Base-by-base conservation (phyloP, 2,329 filamentous ascomycete genomes). In the Neonectria ditissima region DNA sequence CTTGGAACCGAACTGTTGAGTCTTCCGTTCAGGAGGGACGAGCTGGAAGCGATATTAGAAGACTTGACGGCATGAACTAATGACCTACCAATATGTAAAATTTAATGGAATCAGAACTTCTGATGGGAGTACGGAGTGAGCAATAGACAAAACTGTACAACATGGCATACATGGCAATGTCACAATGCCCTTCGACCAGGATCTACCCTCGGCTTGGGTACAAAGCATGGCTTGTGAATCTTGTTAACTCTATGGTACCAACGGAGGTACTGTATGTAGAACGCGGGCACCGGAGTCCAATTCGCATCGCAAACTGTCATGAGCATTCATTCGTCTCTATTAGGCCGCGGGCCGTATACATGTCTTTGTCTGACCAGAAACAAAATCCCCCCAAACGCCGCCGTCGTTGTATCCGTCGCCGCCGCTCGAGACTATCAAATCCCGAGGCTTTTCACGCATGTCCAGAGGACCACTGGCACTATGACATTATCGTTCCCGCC, bases 401-500 rank as follows among this genome's bases (percentile, higher is more conserved):
- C 48, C 20, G 43, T 54, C 24, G 24, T 6, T 26, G 4, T 26
- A 26, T 4, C 24, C 18, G 9, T 26, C 32, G 13, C 30, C 8
- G 30, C 48, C 20, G 43, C 56, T 22, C 51, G 55, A 39, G 26
- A 50, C 59, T 66, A 59, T 69, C 80, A 90, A 67, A 90, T 75
- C 59, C 86, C 86, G 64, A 95, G 79, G 20, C 92, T 93, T 79
- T 95, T 92, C 41, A 97, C 94, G 73, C 97, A 89, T 63, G 94
- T 87, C 96, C 96, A 99, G 65, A 99, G 80, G 54, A 97, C 89
- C 61, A 99, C 89, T 4, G 96, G 96, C 67, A 98, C 95, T 67
- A 98, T 91, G 18, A 99, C 96, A 83, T 99, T 99, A 83, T 99
- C 96, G 79, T 99, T 99, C 30, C 95, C 96, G 2, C 96, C 96